These are phyloP conservation scores for Grigorovia jiainica DNA, from an alignment of 805 yeast genomes.

Conservation along the genomic window DNA sequence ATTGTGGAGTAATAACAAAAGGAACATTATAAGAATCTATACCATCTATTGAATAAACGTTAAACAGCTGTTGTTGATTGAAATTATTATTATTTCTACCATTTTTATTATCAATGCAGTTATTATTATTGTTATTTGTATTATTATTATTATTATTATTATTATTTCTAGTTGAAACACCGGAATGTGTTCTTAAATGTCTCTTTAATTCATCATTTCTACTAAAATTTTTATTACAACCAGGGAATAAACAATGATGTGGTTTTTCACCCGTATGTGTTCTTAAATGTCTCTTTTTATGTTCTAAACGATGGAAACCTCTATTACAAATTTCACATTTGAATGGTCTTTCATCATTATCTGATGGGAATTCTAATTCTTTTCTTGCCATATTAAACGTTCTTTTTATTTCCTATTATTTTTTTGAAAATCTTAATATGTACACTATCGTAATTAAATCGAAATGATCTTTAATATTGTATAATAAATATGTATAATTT, in stretches of 20 bases:
- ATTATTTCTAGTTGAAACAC: conserved; percentile 2
- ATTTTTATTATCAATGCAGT: background rate
- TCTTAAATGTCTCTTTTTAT: conserved; percentile 82
- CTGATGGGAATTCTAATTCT: conserved; percentile 2
- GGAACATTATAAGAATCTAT: conserved; percentile 3
- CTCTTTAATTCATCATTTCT: conserved; percentile 81
- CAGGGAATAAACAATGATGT: conserved; percentile 72
- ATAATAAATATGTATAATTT: too few species aligned
- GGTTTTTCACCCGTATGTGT: conserved; percentile 95
- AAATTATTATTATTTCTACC: too few species aligned
- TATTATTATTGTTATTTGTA: background rate
- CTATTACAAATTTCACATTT: conserved; percentile 77
- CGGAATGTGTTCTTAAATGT: conserved; percentile 66
- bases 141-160: background rate
- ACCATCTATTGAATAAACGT: conserved; percentile 2
- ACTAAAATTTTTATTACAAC: conserved; percentile 73
- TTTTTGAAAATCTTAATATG: conserved; percentile 4
- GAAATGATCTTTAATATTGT: too few species aligned
- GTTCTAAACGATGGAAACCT: conserved; percentile 82
- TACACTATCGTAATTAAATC: background rate
- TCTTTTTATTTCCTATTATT: background rate
- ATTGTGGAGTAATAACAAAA: conserved; percentile 4
- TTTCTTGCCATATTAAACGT: background rate
- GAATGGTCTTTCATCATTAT: conserved; percentile 51
- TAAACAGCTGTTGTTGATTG: conserved; percentile 2